Evolutionary conservation across 371 early-diverging fungal genomes (phyloP).

Genomic region (Apophysomyces elegans): DNA sequence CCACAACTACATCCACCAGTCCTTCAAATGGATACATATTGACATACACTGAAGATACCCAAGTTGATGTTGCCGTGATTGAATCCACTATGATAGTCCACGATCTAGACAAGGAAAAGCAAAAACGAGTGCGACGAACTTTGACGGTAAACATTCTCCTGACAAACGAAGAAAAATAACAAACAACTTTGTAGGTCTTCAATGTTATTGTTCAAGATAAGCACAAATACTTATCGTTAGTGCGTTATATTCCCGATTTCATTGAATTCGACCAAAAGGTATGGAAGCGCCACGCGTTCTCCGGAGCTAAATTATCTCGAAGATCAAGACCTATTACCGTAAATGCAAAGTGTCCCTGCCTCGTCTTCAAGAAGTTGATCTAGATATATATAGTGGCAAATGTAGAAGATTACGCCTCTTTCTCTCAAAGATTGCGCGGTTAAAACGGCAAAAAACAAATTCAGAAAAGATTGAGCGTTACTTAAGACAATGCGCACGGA

Average conservation of each 20-base stretch:
- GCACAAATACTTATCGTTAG: slow-evolving; percentile 47
- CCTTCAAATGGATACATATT: slow-evolving; percentile 14
- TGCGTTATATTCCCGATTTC: slow-evolving; percentile 65
- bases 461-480: slow-evolving; percentile 50
- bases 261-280: slow-evolving; percentile 65
- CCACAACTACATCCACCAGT: neutral
- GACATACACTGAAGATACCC: slow-evolving; percentile 16
- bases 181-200: slow-evolving; percentile 48
- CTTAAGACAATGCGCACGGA: slow-evolving; percentile 41
- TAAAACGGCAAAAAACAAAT: slow-evolving; percentile 35
- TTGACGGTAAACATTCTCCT: slow-evolving; percentile 19
- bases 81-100: slow-evolving; percentile 37
- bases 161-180: neutral
- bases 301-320: neutral
- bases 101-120: slow-evolving; percentile 26
- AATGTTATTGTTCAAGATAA: slow-evolving; percentile 59
- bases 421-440: slow-evolving; percentile 26
- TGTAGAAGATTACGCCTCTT: slow-evolving; percentile 24
- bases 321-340: slow-evolving; percentile 39
- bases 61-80: slow-evolving; percentile 37
- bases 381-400: slow-evolving; percentile 22
- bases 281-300: slow-evolving; percentile 10
- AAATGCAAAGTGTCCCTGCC: slow-evolving; percentile 32
- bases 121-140: slow-evolving; percentile 29
- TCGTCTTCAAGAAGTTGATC: slow-evolving; percentile 19